phyloP scores from a whole-genome alignment of 768 basidiomycete genomes.

The Neoboletus magnificus region DNA sequence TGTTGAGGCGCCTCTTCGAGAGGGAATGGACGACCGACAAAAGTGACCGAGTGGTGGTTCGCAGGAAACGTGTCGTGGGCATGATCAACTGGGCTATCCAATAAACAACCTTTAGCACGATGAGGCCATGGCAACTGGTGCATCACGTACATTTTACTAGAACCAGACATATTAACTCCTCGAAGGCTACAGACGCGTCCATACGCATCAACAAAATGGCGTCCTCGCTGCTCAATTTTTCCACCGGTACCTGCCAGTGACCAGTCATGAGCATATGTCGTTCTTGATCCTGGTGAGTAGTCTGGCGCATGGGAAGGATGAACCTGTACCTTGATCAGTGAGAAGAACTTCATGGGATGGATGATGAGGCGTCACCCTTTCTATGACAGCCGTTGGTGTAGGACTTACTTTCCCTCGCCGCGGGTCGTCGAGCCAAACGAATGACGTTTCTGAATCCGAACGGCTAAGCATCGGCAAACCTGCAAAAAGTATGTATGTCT shows the following conservation, averaged over 20 bases:
- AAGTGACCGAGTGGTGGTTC: constrained; percentile 64
- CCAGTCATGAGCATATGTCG: constrained; percentile 75
- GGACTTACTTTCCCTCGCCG: neutral
- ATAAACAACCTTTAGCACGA: neutral
- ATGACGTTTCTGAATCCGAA: constrained; percentile 44
- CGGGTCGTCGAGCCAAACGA: constrained; percentile 42
- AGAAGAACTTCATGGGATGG: neutral
- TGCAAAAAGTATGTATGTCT: too few species aligned
- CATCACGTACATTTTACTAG: constrained; percentile 67
- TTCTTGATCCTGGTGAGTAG: constrained; percentile 46
- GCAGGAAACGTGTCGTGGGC: constrained; percentile 67
- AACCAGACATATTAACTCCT: constrained; percentile 84
- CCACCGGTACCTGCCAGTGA: constrained; percentile 54
- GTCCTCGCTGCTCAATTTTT: constrained; percentile 55
- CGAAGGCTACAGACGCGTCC: constrained; percentile 78
- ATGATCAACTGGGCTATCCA: constrained; percentile 61
- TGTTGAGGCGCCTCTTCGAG: constrained; percentile 85
- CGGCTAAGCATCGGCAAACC: neutral
- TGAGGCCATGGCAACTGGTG: constrained; percentile 19
- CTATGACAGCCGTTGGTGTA: neutral
- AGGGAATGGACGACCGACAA: constrained; percentile 90
- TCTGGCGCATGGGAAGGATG: constrained; percentile 48
- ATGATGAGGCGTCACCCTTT: constrained; percentile 1
- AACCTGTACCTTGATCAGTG: constrained; percentile 10
- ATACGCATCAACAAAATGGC: constrained; percentile 78